Evolutionary conservation across 2,329 filamentous ascomycete species (phyloP), one percentile per base, ranked within the genome.

Genomic region (Berkeleyomyces rouxiae): DNA sequence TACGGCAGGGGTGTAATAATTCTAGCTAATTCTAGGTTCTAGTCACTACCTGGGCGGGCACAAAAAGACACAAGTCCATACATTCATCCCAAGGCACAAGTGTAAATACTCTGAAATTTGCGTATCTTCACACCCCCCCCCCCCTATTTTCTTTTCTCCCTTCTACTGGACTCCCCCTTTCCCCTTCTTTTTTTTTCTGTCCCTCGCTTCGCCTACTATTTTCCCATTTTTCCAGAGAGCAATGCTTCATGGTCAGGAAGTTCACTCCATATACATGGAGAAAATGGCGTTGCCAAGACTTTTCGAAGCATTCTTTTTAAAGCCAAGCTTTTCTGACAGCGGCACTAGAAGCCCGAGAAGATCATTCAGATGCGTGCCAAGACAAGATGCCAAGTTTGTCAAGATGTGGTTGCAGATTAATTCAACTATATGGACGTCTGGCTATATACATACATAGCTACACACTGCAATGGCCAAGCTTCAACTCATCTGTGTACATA

Each of bases 261-360:
- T 46, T 59, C 40, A 31, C 7, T n/a, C n/a, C n/a, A 36, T 46
- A 40, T 37, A 44, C 40, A 47, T 36, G 7, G 7, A 37, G 46
- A 57, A 57, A 39, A 40, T 37, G 33, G 58, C 16, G 7, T n/a
- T 59, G 58, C 58, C 58, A 59, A 59, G 58, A 59, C 58, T 59
- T 59, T 59, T 36, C 6, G 43, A 59, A 44, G 23, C 42, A n/a
- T 46, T 59, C 33, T 36, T 46, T 4, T 16, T 6, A 44, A 6
- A 43, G n/a, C 42, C 57, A 59, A 59, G 16, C 57, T 46, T 46
- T 59, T 59, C 23, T 46, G 49, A 33, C 49, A 53, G 49, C 49
- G 49, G 49, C 9, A 36, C 49, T 53, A 53, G 49, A 53, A 23
- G 23, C 49, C 49, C 49, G 49, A 33, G 23, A 53, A 53, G 31